phyloP scores from a whole-genome alignment of 352 stramenopile species.

The Phytophthora tentaculata region DNA sequence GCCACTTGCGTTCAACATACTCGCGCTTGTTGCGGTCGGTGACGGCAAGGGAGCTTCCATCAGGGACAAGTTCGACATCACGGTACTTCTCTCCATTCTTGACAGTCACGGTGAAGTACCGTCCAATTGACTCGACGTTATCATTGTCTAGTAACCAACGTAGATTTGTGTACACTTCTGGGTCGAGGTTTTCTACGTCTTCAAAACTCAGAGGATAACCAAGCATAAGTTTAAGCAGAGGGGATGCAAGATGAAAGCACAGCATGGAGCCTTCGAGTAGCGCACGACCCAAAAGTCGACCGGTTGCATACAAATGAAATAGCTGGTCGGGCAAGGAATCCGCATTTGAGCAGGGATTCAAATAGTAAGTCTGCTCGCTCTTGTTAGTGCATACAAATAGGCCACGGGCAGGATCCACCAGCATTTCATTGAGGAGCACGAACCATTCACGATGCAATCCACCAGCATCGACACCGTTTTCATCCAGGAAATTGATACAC shows the following conservation, averaged over 20 bases:
- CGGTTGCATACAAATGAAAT: constrained; percentile 34
- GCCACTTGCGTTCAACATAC: constrained; percentile 90
- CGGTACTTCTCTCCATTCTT: constrained; percentile 22
- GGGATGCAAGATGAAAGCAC: constrained; percentile 88
- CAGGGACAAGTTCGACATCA: constrained; percentile 41
- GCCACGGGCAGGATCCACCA: constrained; percentile 32
- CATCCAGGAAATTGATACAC: constrained; percentile 66
- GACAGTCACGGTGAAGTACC: constrained; percentile 51
- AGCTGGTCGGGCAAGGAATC: constrained; percentile 38
- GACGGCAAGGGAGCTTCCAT: constrained; percentile 66
- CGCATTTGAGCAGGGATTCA: constrained; percentile 41
- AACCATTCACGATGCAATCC: constrained; percentile 81
- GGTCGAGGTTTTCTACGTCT: constrained; percentile 78
- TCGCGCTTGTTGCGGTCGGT: constrained; percentile 92
- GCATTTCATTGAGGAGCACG: constrained; percentile 48
- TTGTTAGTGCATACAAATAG: constrained; percentile 44
- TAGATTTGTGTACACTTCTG: constrained; percentile 44
- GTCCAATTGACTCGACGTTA: constrained; percentile 43
- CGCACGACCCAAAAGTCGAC: constrained; percentile 45
- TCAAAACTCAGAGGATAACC: constrained; percentile 90
- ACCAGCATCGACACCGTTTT: constrained; percentile 69
- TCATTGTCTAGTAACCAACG: constrained; percentile 59
- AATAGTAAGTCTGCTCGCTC: constrained; percentile 45
- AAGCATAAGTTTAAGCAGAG: constrained; percentile 95
- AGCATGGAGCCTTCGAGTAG: constrained; percentile 89